phyloP scores from a whole-genome alignment of 371 early-diverging fungal genomes.

The Mortierella sp. region DNA sequence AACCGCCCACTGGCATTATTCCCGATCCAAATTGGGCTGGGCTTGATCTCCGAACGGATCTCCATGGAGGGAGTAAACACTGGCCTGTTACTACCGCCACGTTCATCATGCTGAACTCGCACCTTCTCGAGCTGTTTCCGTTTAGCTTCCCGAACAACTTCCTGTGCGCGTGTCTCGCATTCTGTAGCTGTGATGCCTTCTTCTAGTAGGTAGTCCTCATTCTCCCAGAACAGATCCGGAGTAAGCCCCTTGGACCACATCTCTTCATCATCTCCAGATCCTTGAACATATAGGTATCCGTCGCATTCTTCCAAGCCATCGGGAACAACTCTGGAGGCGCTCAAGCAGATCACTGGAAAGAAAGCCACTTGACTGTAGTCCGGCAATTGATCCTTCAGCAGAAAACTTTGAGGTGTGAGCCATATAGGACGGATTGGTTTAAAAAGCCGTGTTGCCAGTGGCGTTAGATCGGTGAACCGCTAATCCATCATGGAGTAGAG shows the following conservation, averaged over 20 bases:
- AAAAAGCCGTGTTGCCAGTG: slow-evolving; percentile 47
- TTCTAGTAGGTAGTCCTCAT: slow-evolving; percentile 61
- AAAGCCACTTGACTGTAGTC: slow-evolving; percentile 64
- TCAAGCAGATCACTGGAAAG: slow-evolving; percentile 76
- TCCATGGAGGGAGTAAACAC: slow-evolving; percentile 44
- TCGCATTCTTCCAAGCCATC: slow-evolving; percentile 64
- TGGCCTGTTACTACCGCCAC: not conserved
- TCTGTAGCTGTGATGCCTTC: slow-evolving; percentile 38
- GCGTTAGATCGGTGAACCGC: slow-evolving; percentile 62
- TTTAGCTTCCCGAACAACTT: slow-evolving; percentile 52
- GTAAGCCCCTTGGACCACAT: slow-evolving; percentile 82
- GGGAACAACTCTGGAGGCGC: slow-evolving; percentile 72
- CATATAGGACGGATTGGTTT: slow-evolving; percentile 87
- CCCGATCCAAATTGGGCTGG: slow-evolving; percentile 46
- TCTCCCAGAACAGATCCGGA: slow-evolving; percentile 78
- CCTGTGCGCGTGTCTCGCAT: slow-evolving; percentile 60
- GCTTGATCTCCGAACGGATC: slow-evolving; percentile 42
- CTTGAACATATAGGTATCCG: slow-evolving; percentile 85
- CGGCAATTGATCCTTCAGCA: slow-evolving; percentile 57
- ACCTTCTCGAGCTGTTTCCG: slow-evolving; percentile 3
- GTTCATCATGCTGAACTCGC: no score
- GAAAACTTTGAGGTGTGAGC: slow-evolving; percentile 74
- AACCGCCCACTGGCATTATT: slow-evolving; percentile 44
- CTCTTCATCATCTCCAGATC: slow-evolving; percentile 91
- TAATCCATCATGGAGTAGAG: not conserved